Base-by-base conservation (phyloP, 805 yeast species). In the Saccharomycopsis sp. region DNA sequence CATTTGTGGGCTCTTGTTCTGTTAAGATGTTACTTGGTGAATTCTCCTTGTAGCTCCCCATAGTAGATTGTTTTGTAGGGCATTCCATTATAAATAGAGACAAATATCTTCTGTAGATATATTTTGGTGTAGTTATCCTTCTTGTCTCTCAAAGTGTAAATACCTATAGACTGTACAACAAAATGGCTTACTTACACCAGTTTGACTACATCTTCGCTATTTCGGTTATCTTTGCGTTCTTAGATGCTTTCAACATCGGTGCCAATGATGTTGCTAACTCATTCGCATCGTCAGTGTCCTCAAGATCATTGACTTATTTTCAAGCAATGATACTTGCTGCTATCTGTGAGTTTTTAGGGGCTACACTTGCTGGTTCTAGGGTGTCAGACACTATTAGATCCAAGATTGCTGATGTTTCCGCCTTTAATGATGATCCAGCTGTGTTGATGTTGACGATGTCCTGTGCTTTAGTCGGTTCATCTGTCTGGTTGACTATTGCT, bases 231-330 rank as follows among this genome's bases (percentile, higher is more conserved):
- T 85, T 86, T 71, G 91, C 89, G 60, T 84, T 84, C 75, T 74
- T 86, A 64, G 91, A 86, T 72, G 92, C 91, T 2, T 86, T 83
- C 78, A 86, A 85, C 69, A 86, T 85, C 64, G 92, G 92, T 55
- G 93, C 92, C 34, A 86, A 87, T 67, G 93, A 86, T 75, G 90
- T 86, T 59, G 86, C 92, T 15, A 86, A 87, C 75, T 86, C 93
- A 1, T 86, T 84, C 67, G 86, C 93, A 1, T 85, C 92, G 1
- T 81, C 92, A 0, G 84, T 86, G 3, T 83, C 91, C 14, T 84
- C 92, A 12, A 75, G 87, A 64, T 78, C 89, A 15, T 73, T 86
- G 63, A 80, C 80, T 57, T 85, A 85, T 68, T 81, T 86, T 83
- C 93, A 86, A 70, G 92, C 90, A 17, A 84, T 85, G 89, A 64